phyloP scores from a whole-genome alignment of 2,329 filamentous ascomycete genomes.

The Alternaria rosae region DNA sequence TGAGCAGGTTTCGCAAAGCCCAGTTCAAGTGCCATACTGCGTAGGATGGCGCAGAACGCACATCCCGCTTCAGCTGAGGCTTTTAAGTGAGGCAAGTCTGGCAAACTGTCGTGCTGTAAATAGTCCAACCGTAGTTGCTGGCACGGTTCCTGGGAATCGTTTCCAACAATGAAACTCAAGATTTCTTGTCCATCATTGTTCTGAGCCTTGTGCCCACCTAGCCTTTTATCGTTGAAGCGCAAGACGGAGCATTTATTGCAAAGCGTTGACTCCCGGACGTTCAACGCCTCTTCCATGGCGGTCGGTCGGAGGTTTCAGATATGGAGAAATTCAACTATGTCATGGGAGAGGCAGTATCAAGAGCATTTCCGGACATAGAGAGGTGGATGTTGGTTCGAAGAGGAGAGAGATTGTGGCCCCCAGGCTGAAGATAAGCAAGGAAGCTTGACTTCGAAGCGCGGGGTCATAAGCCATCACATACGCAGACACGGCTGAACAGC shows the following conservation, averaged over 20 bases:
- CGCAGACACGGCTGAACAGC: not conserved
- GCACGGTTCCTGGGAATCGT: no score
- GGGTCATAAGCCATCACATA: not conserved
- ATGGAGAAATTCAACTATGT: no score
- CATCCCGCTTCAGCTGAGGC: not conserved
- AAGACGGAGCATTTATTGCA: not conserved
- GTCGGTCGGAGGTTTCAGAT: no score
- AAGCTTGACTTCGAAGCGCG: not conserved
- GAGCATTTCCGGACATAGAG: no score
- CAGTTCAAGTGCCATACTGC: not conserved
- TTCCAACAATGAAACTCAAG: no score
- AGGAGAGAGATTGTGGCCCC: not conserved
- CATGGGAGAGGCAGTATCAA: no score
- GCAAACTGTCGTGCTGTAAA: fast-evolving
- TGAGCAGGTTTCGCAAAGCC: fast-evolving
- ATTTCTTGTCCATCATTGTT: not conserved
- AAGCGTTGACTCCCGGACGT: not conserved
- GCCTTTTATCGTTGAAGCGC: not conserved
- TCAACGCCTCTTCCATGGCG: not conserved
- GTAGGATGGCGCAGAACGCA: not conserved
- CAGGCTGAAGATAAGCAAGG: not conserved
- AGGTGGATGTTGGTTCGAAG: not conserved
- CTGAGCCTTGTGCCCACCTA: fast-evolving
- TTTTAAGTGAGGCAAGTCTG: not conserved
- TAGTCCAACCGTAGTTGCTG: no score